A percentile compares a stretch with the other conserved stretches of the same genome.
Evolutionary conservation across 148 eudicot genomes (phyloP).

Genomic region (Fagopyrum esculentum): DNA sequence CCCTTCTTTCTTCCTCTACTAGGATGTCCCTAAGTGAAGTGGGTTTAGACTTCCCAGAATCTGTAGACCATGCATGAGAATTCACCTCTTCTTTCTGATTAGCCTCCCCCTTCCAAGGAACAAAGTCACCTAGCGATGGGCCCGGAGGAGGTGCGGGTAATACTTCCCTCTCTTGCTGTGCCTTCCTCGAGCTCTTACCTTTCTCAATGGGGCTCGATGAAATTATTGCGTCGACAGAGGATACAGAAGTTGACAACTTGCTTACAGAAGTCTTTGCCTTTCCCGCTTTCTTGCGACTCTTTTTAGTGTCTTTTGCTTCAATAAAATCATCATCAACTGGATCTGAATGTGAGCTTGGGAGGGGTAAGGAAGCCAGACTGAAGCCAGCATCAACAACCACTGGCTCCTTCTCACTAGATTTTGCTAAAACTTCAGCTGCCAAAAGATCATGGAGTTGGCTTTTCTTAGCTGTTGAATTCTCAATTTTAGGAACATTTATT

Average conservation of each 20-base stretch:
- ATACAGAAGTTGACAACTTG: constrained; percentile 34
- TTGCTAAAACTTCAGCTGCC: constrained; percentile 46
- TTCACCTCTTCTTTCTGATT: not conserved
- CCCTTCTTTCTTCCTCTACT: constrained; percentile 63
- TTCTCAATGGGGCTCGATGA: constrained; percentile 55
- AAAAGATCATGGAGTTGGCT: constrained; percentile 73
- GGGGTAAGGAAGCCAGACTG: constrained; percentile 29
- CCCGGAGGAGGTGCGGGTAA: constrained; percentile 73
- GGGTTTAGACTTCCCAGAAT: constrained; percentile 61
- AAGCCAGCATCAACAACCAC: constrained; percentile 26
- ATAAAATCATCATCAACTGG: constrained; percentile 55
- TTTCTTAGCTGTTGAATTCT: constrained; percentile 27
- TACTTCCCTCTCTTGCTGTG: constrained; percentile 57
- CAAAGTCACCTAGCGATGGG: constrained; percentile 92
- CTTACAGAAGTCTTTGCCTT: constrained; percentile 60
- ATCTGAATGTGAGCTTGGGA: constrained; percentile 27
- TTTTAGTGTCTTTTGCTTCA: constrained; percentile 90
- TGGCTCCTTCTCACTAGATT: constrained; percentile 33
- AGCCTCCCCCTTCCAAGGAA: constrained; percentile 81
- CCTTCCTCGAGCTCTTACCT: constrained; percentile 47
- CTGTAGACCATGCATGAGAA: constrained; percentile 85
- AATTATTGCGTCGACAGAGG: constrained; percentile 35
- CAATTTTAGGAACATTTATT: constrained; percentile 19
- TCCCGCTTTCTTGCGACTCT: constrained; percentile 81
- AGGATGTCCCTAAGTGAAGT: constrained; percentile 80